A percentile compares a stretch with the other conserved stretches of the same genome.
phyloP scores from a whole-genome alignment of 169 alveolate genomes.

The Blepharisma undulans region DNA sequence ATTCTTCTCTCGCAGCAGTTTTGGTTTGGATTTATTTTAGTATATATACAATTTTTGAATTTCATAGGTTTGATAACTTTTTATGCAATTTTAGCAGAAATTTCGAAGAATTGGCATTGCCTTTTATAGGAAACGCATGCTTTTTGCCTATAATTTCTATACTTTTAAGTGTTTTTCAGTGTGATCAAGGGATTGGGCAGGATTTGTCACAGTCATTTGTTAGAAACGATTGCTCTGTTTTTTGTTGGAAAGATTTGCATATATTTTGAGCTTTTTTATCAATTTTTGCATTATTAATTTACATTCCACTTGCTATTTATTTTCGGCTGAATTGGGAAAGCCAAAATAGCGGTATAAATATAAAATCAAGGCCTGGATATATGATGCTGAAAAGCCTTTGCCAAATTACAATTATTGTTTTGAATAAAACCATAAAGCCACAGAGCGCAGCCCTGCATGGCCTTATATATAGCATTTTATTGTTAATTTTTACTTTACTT shows the following conservation, averaged over 20 bases:
- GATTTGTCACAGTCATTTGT: background rate
- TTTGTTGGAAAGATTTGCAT: background rate
- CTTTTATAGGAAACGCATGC: background rate
- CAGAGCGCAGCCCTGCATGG: background rate
- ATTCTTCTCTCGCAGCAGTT: background rate
- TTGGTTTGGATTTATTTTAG: background rate
- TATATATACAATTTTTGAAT: background rate
- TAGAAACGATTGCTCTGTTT: background rate
- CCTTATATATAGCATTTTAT: background rate
- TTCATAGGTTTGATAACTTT: background rate
- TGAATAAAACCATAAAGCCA: background rate
- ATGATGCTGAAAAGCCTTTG: background rate
- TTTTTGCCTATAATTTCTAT: slow-evolving; percentile 17
- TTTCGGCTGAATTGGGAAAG: slow-evolving; percentile 1
- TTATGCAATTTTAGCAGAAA: background rate
- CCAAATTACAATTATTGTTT: background rate
- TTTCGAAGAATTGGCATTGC: background rate
- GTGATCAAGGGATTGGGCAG: background rate
- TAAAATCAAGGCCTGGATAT: background rate
- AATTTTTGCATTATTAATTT: background rate
- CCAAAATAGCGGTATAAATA: background rate
- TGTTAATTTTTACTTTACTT: background rate
- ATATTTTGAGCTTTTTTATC: background rate
- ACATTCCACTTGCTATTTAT: slow-evolving; percentile 26
- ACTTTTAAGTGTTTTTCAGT: slow-evolving; percentile 3